phyloP scores from a whole-genome alignment of 352 stramenopile species.

The Phytophthora pinifolia region DNA sequence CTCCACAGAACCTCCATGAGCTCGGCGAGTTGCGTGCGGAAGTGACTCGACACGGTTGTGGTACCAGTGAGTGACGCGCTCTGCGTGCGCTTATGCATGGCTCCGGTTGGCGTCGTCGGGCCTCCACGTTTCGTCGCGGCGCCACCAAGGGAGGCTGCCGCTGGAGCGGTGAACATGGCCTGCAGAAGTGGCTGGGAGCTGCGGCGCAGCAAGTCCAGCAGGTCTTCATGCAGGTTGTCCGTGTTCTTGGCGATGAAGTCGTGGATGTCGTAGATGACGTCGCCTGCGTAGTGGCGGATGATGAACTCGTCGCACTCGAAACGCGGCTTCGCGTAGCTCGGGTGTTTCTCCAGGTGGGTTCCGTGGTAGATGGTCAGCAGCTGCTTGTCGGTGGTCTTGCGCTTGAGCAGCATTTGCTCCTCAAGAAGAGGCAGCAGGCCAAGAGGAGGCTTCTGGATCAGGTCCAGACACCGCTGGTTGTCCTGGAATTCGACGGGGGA shows the following conservation, averaged over 20 bases:
- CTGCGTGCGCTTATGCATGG: conserved; percentile 37
- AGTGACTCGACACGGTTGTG: conserved; percentile 69
- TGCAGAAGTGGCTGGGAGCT: conserved; percentile 69
- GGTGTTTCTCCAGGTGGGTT: conserved; percentile 72
- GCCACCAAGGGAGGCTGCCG: conserved; percentile 13
- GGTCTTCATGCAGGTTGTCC: conserved; percentile 88
- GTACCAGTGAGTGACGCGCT: conserved; percentile 58
- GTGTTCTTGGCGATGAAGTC: conserved; percentile 90
- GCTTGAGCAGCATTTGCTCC: conserved; percentile 87
- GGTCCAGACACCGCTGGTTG: conserved; percentile 74
- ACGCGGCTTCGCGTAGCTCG: conserved; percentile 67
- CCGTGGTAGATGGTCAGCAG: conserved; percentile 81
- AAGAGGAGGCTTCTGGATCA: conserved; percentile 81
- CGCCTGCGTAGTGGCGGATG: conserved; percentile 83
- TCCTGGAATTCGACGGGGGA: conserved; percentile 84
- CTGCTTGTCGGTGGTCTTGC: conserved; percentile 85
- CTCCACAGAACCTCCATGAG: conserved; percentile 83
- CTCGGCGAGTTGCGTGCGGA: conserved; percentile 74
- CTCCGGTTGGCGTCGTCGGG: conserved; percentile 16
- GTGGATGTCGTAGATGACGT: conserved; percentile 80
- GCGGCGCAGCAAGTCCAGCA: conserved; percentile 72
- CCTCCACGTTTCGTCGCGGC: conserved; percentile 30
- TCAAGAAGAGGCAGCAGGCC: conserved; percentile 84
- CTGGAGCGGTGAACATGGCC: conserved; percentile 45
- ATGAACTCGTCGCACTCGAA: conserved; percentile 88